phyloP scores from a whole-genome alignment of 768 basidiomycete species.

The Agrocybe praecox region DNA sequence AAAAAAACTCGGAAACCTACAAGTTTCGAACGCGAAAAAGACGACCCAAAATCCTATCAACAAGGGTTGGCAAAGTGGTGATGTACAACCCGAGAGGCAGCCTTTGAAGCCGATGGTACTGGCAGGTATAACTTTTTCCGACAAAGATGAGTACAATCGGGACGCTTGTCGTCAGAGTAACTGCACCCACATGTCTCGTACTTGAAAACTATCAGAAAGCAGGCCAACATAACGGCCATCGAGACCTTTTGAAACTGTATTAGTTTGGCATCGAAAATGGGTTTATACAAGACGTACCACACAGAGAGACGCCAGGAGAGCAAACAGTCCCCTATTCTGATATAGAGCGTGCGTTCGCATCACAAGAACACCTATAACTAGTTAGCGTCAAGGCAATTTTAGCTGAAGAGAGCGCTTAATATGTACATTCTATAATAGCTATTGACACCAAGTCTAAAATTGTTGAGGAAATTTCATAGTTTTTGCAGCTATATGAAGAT shows the following conservation, averaged over 20 bases:
- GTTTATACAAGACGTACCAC: constrained; percentile 13
- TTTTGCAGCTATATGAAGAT: constrained; percentile 21
- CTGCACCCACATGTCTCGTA: constrained; percentile 19
- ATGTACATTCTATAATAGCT: constrained; percentile 23
- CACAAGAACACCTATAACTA: constrained; percentile 21
- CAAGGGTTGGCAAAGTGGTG: constrained; percentile 19
- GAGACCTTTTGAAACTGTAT: constrained; percentile 8
- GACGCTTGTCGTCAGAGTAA: neutral
- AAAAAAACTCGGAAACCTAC: constrained; percentile 10
- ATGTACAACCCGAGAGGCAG: constrained; percentile 23
- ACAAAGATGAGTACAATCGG: neutral
- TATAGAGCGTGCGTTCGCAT: constrained; percentile 29
- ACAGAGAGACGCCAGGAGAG: constrained; percentile 12
- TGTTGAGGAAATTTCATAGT: constrained; percentile 21
- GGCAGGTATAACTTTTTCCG: constrained; percentile 16
- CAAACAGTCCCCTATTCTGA: constrained; percentile 18
- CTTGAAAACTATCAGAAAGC: constrained; percentile 19
- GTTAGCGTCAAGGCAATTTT: neutral
- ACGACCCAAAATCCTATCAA: constrained; percentile 24
- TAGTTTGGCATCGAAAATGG: neutral
- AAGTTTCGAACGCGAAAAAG: constrained; percentile 21
- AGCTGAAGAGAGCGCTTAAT: neutral
- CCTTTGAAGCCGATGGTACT: constrained; percentile 16
- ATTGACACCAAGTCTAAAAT: constrained; percentile 23
- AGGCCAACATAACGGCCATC: constrained; percentile 21